Conservation (phyloP, 768 basidiomycete genomes). For the Lentinula raphanica region DNA sequence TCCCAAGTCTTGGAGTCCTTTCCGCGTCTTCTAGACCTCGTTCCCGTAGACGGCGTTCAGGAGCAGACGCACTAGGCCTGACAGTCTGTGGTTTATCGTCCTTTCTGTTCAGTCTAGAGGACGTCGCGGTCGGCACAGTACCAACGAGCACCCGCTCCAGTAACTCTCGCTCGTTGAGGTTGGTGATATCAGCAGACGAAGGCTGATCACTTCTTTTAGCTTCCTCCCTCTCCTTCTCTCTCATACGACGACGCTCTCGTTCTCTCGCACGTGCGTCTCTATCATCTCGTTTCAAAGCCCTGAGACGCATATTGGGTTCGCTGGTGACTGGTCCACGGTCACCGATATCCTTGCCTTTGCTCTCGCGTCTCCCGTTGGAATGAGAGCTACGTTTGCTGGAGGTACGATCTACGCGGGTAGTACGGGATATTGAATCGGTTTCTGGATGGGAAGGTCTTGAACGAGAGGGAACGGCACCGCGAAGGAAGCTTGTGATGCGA, state of each 20-base stretch:
- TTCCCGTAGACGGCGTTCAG: background rate
- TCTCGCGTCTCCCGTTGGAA: background rate
- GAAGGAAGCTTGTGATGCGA: background rate
- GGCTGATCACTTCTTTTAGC: background rate
- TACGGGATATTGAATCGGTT: background rate
- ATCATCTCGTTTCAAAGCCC: background rate
- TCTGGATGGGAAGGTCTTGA: background rate
- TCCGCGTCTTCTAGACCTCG: background rate
- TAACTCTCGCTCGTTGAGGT: background rate
- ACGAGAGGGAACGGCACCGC: background rate
- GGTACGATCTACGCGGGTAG: background rate
- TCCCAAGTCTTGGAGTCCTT: background rate
- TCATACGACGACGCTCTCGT: background rate
- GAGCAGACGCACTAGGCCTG: background rate
- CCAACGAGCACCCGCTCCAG: background rate
- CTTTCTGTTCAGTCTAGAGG: background rate
- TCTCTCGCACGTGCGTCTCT: background rate
- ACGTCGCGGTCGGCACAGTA: background rate
- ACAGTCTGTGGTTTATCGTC: background rate
- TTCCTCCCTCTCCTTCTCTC: background rate
- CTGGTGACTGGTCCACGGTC: conserved; percentile 1
- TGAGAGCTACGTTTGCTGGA: background rate
- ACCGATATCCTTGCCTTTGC: background rate
- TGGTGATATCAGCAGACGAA: background rate
- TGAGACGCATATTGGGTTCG: background rate